Conservation (phyloP, 169 alveolate genomes). For the Neospora caninum region DNA sequence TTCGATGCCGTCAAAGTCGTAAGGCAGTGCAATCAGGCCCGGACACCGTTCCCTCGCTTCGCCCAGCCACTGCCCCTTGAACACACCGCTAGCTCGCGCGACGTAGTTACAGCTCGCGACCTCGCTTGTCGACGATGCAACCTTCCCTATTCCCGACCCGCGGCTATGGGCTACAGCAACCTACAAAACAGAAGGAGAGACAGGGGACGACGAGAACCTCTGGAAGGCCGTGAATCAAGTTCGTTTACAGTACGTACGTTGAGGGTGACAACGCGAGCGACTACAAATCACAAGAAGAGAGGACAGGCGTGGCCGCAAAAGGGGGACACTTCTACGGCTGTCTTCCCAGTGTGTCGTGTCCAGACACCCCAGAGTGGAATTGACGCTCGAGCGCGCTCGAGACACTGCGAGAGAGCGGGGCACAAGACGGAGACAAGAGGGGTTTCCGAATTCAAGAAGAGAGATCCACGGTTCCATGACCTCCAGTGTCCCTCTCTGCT, state of each 20-base stretch:
- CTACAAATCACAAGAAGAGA: not conserved
- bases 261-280: not conserved
- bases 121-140: constrained; percentile 27
- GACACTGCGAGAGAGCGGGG: no score
- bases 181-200: not conserved
- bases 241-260: no score
- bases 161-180: constrained; percentile 50
- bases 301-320: not conserved
- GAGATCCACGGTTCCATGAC: no score
- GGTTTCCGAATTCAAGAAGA: no score
- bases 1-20: constrained; percentile 61
- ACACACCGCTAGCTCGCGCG: constrained; percentile 48
- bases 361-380: no score
- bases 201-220: not conserved
- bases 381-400: no score
- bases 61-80: constrained; percentile 66
- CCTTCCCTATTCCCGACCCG: not conserved
- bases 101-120: constrained; percentile 65
- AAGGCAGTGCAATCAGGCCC: constrained; percentile 41
- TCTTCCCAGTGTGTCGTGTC: no score
- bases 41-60: constrained; percentile 61
- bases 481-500: no score
- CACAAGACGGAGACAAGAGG: no score
- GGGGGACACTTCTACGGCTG: not conserved
- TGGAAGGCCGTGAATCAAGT: not conserved